Percentiles rank a stretch among this genome's conserved stretches.
These are phyloP conservation scores for Solanum raphanifolium DNA, from an alignment of 257 asterid genomes.

Conservation along the genomic window DNA sequence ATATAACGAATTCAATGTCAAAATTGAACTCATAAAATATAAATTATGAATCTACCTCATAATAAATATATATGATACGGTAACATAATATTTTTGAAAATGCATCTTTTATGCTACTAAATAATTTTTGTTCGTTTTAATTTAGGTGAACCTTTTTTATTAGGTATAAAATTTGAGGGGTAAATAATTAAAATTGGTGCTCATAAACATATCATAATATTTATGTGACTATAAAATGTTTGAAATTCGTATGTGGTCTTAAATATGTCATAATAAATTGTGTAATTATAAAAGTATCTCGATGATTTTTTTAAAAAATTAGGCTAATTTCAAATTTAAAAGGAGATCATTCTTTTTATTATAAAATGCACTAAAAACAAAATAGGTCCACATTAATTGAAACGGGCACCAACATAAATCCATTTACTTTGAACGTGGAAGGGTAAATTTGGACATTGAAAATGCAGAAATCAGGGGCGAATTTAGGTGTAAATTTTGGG, in stretches of 20 bases:
- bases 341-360: neutral
- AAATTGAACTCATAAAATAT: too few species aligned
- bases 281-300: neutral
- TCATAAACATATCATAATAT: neutral
- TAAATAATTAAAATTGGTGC: too few species aligned
- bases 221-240: neutral
- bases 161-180: neutral
- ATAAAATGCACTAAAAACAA: neutral
- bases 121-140: neutral
- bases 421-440: neutral
- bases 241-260: accelerated
- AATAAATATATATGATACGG: neutral
- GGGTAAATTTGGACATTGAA: neutral
- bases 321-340: neutral
- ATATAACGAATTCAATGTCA: too few species aligned
- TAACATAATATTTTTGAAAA: too few species aligned
- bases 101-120: neutral
- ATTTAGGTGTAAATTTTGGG: too few species aligned
- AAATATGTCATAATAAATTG: neutral
- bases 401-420: neutral
- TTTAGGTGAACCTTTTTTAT: neutral
- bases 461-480: neutral
- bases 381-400: neutral
- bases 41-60: too few species aligned
- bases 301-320: too few species aligned